Percentiles rank a stretch among this genome's conserved stretches.
Conservation (phyloP, 352 stramenopile genomes). For the Globisporangium iwayamae region DNA sequence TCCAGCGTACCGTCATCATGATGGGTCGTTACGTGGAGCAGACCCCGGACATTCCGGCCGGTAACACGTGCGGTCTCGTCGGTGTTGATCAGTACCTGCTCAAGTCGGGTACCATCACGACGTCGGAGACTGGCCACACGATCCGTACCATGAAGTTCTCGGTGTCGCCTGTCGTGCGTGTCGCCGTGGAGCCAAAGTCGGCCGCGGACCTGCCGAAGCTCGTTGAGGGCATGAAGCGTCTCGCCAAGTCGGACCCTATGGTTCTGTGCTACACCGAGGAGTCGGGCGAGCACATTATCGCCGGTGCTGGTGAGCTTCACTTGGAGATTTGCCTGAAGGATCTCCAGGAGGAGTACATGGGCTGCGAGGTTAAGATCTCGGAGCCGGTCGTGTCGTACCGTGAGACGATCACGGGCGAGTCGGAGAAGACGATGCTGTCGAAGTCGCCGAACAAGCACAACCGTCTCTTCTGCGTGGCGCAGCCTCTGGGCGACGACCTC, state of each 20-base stretch:
- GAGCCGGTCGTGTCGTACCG: conserved; percentile 99
- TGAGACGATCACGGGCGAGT: conserved; percentile 97
- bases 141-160: conserved; percentile 99
- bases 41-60: conserved; percentile 97
- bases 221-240: conserved; percentile 99
- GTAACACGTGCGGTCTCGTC: conserved; percentile 99
- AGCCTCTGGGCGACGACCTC: conserved; percentile 92
- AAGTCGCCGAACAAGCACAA: conserved; percentile 99
- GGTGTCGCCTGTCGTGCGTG: conserved; percentile 98
- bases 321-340: conserved; percentile 99
- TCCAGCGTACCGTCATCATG: conserved; percentile 99
- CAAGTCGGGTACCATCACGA: conserved; percentile 99
- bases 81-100: conserved; percentile 99
- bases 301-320: conserved; percentile 98
- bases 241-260: conserved; percentile 99
- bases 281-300: conserved; percentile 99
- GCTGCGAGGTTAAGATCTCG: conserved; percentile 97
- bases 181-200: conserved; percentile 99
- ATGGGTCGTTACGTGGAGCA: conserved; percentile 99
- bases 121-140: conserved; percentile 95
- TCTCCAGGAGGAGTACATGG: conserved; percentile 99
- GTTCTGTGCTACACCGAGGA: conserved; percentile 99
- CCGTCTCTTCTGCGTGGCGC: conserved; percentile 96
- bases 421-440: conserved; percentile 94
- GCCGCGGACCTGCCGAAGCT: conserved; percentile 99